Percentiles rank a stretch among this genome's conserved stretches.
Conservation (phyloP, 225 moss, liverwort and hornwort genomes). For the Bryum argenteum region DNA sequence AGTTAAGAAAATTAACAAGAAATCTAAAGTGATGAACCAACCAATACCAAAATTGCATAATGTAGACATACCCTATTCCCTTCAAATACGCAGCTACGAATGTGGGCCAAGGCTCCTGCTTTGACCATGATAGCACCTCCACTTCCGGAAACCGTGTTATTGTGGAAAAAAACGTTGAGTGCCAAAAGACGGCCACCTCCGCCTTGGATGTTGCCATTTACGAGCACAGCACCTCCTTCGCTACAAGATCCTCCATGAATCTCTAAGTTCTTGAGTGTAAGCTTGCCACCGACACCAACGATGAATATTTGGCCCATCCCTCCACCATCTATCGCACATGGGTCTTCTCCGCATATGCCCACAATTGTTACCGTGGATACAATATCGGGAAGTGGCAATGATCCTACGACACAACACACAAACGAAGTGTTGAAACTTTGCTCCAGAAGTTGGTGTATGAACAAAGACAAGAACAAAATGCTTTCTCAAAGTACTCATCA, state of each 20-base stretch:
- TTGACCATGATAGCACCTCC: conserved; percentile 56
- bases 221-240: conserved; percentile 69
- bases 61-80: conserved; percentile 29
- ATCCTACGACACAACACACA: conserved; percentile 43
- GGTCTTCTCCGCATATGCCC: conserved; percentile 56
- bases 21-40: too few species aligned
- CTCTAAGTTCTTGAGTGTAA: conserved; percentile 70
- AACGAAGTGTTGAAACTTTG: neutral
- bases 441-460: too few species aligned
- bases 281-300: conserved; percentile 64
- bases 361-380: conserved; percentile 60
- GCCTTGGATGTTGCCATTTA: conserved; percentile 36
- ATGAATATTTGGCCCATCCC: conserved; percentile 68
- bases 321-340: conserved; percentile 62
- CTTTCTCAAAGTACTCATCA: too few species aligned
- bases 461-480: too few species aligned
- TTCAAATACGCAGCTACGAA: conserved; percentile 47
- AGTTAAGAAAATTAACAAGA: too few species aligned
- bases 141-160: conserved; percentile 46
- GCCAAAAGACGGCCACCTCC: conserved; percentile 42
- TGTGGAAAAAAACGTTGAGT: conserved; percentile 46
- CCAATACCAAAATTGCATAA: neutral
- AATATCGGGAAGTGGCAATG: conserved; percentile 71
- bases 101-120: conserved; percentile 44
- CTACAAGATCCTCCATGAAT: conserved; percentile 68